These are phyloP conservation scores for Letharia columbiana DNA, from an alignment of 495 filamentous ascomycete species.

Conservation along the genomic window DNA sequence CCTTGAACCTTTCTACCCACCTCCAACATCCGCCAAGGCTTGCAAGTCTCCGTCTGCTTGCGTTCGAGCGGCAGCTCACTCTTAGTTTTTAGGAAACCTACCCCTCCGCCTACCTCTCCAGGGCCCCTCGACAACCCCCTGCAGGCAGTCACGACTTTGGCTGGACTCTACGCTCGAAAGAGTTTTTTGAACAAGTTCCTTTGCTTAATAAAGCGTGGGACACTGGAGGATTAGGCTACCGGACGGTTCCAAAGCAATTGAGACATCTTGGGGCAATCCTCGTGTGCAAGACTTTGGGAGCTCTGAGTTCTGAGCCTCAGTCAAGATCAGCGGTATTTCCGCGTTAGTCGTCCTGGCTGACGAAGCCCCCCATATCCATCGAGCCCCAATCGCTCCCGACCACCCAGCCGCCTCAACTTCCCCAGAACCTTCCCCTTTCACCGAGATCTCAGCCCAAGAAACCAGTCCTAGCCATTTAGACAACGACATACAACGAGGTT, in stretches of 20 bases:
- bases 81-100: neutral
- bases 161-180: neutral
- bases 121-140: neutral
- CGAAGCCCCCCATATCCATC: slow-evolving; percentile 39
- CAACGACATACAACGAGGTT: neutral
- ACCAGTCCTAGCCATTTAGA: slow-evolving; percentile 13
- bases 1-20: neutral
- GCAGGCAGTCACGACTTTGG: neutral
- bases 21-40: neutral
- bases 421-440: slow-evolving; percentile 33
- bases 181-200: neutral
- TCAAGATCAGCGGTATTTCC: slow-evolving; percentile 43
- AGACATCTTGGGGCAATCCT: neutral
- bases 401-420: slow-evolving; percentile 39
- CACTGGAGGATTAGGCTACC: neutral
- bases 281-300: slow-evolving; percentile 15
- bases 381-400: slow-evolving; percentile 53
- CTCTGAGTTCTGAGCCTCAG: slow-evolving; percentile 27
- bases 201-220: neutral
- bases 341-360: slow-evolving; percentile 55
- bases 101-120: neutral
- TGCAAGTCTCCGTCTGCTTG: slow-evolving; percentile 1
- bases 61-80: neutral
- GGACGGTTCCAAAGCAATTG: neutral
- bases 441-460: slow-evolving; percentile 25